Evolutionary conservation across 192 early-diverging fungal species (phyloP).

Genomic region (Backusella liffmaniae): DNA sequence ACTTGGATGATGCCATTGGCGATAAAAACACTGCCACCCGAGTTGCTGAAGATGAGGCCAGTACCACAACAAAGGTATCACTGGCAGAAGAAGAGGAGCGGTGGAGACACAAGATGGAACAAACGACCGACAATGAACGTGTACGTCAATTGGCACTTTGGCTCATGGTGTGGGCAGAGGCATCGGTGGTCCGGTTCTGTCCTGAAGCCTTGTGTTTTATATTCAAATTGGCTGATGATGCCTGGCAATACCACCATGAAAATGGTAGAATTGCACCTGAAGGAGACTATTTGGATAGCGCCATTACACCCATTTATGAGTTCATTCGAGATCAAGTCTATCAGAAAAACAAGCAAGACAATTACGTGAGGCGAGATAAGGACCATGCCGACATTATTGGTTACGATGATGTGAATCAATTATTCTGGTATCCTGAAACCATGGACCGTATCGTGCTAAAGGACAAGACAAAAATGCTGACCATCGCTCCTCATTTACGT

Average conservation of each 20-base stretch:
- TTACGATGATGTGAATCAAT: conserved; percentile 84
- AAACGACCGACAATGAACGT: conserved; percentile 68
- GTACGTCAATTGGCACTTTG: conserved; percentile 73
- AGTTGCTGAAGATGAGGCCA: not conserved
- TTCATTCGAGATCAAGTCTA: conserved; percentile 75
- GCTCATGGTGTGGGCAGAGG: conserved; percentile 81
- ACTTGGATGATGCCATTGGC: conserved; percentile 52
- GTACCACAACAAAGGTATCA: conserved; percentile 8
- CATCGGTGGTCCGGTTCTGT: conserved; percentile 68
- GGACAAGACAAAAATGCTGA: conserved; percentile 60
- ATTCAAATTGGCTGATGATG: conserved; percentile 72
- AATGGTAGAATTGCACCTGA: conserved; percentile 53
- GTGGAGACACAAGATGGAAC: conserved; percentile 72
- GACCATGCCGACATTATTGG: conserved; percentile 77
- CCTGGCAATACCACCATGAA: conserved; percentile 51
- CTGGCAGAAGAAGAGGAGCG: conserved; percentile 45
- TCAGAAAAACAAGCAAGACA: conserved; percentile 58
- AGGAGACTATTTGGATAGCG: conserved; percentile 65
- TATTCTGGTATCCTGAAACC: conserved; percentile 75
- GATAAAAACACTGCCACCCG: conserved; percentile 26
- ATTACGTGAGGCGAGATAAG: conserved; percentile 68
- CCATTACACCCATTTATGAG: conserved; percentile 73
- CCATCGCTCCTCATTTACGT: conserved; percentile 59
- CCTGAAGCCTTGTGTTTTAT: conserved; percentile 78
- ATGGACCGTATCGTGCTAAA: conserved; percentile 46